phyloP scores from a whole-genome alignment of 2,329 filamentous ascomycete genomes.

The Trichoderma polysporum region DNA sequence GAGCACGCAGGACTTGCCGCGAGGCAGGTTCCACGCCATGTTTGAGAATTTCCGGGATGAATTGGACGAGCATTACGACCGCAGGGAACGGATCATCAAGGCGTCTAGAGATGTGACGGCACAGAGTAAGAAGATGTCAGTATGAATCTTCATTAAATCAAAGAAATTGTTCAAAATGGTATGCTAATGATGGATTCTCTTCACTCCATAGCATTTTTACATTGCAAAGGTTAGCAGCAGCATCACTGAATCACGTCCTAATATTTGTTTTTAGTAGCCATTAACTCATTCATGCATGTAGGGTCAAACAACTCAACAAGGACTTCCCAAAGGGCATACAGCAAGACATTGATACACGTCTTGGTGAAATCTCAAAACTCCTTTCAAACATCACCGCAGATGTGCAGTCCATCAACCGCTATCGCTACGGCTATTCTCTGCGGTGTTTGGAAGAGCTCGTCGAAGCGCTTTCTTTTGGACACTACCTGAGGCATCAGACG shows the following conservation, averaged over 20 bases:
- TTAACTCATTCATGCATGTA: constrained; percentile 33
- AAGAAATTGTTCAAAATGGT: too few species aligned
- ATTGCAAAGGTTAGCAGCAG: constrained; percentile 39
- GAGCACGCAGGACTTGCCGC: constrained; percentile 36
- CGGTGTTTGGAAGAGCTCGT: constrained; percentile 92
- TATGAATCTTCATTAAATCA: not conserved
- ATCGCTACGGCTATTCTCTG: constrained; percentile 78
- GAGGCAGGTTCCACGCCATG: constrained; percentile 62
- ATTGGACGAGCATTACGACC: constrained; percentile 91
- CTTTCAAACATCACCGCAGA: constrained; percentile 70
- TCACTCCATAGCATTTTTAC: constrained; percentile 37
- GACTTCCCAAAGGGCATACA: constrained; percentile 67
- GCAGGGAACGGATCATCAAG: constrained; percentile 86
- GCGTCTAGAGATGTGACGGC: constrained; percentile 89
- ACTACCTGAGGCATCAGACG: constrained; percentile 78
- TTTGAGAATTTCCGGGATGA: constrained; percentile 85
- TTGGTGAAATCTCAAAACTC: constrained; percentile 67
- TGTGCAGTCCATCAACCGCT: constrained; percentile 73
- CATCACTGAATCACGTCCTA: not conserved
- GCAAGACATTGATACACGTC: constrained; percentile 67
- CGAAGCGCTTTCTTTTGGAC: constrained; percentile 83
- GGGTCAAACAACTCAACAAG: constrained; percentile 62
- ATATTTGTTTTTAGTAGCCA: not conserved
- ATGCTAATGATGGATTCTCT: not conserved
- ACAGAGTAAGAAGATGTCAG: constrained; percentile 93